Conservation (phyloP, 2,329 filamentous ascomycete genomes). For the Penicillium sp. region DNA sequence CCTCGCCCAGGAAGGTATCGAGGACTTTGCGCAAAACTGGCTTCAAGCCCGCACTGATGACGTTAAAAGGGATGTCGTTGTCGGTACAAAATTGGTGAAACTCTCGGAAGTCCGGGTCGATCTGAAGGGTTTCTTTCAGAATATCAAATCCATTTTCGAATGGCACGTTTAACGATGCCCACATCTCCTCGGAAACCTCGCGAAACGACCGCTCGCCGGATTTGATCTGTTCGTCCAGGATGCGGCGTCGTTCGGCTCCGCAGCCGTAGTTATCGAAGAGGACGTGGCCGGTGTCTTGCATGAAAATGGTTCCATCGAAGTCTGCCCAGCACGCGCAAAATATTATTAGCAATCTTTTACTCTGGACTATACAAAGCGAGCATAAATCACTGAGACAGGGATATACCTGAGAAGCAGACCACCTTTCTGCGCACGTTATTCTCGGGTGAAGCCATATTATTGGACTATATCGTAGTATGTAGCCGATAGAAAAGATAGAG, state of each 20-base stretch:
- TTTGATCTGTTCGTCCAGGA: conserved; percentile 62
- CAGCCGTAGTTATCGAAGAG: conserved; percentile 65
- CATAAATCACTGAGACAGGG: too few species aligned
- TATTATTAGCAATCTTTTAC: not conserved
- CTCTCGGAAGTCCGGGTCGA: conserved; percentile 59
- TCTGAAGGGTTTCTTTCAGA: conserved; percentile 59
- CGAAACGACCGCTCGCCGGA: conserved; percentile 63
- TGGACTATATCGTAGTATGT: not conserved
- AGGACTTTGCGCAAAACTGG: conserved; percentile 60
- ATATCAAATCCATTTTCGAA: conserved; percentile 65
- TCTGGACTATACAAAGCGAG: too few species aligned
- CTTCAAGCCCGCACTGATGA: conserved; percentile 65
- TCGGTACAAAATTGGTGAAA: conserved; percentile 64
- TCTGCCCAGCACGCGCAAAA: conserved; percentile 42
- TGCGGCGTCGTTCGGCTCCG: conserved; percentile 52
- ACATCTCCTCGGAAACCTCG: conserved; percentile 70
- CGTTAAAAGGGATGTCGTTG: conserved; percentile 64
- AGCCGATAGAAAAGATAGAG: not conserved
- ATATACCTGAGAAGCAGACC: conserved; percentile 7
- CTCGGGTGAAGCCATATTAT: conserved; percentile 1
- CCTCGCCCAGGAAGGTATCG: conserved; percentile 62
- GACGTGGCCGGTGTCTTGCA: conserved; percentile 67
- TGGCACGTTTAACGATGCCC: conserved; percentile 62
- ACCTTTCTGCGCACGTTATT: conserved; percentile 7
- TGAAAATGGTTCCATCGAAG: conserved; percentile 70